Evolutionary conservation across 1,284 basidiomycete species (phyloP).

Genomic region (Trichosporon ovoides): DNA sequence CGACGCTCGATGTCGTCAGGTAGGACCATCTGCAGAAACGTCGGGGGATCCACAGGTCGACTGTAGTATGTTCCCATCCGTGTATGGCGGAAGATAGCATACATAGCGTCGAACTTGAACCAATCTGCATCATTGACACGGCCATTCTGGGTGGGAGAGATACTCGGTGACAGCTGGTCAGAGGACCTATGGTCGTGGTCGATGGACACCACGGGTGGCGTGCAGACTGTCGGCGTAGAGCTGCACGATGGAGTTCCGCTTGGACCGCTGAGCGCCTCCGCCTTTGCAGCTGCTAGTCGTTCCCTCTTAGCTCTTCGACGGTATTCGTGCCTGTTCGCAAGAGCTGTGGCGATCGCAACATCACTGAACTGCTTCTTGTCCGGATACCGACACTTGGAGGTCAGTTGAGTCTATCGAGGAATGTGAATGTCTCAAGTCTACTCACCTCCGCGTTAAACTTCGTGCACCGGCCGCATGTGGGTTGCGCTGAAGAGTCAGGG

Average conservation of each 20-base stretch:
- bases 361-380: conserved; percentile 28
- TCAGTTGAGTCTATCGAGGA: background rate
- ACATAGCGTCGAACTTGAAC: conserved; percentile 21
- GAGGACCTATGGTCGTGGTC: too few species aligned
- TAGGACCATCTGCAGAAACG: conserved; percentile 25
- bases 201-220: too few species aligned
- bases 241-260: too few species aligned
- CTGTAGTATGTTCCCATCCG: conserved; percentile 32
- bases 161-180: too few species aligned
- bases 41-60: conserved; percentile 26
- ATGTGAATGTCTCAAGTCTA: background rate
- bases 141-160: background rate
- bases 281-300: background rate
- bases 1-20: conserved; percentile 28
- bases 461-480: conserved; percentile 27
- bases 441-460: conserved; percentile 32
- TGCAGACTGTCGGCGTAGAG: too few species aligned
- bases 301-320: background rate
- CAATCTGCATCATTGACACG: background rate
- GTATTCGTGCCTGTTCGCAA: conserved; percentile 21
- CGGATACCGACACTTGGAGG: conserved; percentile 28
- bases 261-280: too few species aligned
- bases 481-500: conserved; percentile 16
- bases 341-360: conserved; percentile 13
- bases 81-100: conserved; percentile 29